These are phyloP conservation scores for Pythium sukuiense DNA, from an alignment of 352 stramenopile genomes.

Conservation along the genomic window DNA sequence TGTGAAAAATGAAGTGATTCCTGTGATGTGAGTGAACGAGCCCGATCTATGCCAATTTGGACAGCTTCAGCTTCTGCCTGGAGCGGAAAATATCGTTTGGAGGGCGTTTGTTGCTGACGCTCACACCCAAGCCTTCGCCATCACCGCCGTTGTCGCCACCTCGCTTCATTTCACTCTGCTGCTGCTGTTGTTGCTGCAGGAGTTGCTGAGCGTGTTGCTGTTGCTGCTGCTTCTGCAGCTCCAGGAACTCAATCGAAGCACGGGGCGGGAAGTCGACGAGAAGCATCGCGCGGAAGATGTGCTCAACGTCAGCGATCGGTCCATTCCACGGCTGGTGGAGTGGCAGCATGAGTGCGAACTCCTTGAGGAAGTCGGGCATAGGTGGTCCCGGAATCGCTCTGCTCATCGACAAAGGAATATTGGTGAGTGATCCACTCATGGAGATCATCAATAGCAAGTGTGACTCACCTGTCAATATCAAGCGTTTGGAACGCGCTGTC, in stretches of 20 bases:
- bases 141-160: slow-evolving; percentile 42
- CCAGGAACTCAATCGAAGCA: slow-evolving; percentile 67
- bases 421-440: not conserved
- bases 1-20: slow-evolving; percentile 16
- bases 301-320: slow-evolving; percentile 83
- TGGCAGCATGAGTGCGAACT: slow-evolving; percentile 80
- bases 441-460: not conserved
- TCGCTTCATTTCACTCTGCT: slow-evolving; percentile 37
- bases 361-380: slow-evolving; percentile 83
- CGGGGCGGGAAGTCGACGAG: slow-evolving; percentile 80
- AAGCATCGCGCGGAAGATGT: slow-evolving; percentile 84
- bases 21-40: slow-evolving; percentile 22
- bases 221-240: slow-evolving; percentile 47
- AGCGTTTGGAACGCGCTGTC: slow-evolving; percentile 10
- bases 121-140: slow-evolving; percentile 29
- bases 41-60: slow-evolving; percentile 38
- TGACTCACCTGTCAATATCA: slow-evolving; percentile 12
- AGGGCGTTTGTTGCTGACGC: slow-evolving; percentile 78
- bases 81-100: slow-evolving; percentile 85
- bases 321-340: slow-evolving; percentile 85
- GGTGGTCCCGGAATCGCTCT: slow-evolving; percentile 75
- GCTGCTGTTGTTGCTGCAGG: slow-evolving; percentile 58
- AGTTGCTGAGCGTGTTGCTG: slow-evolving; percentile 63
- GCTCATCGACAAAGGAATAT: slow-evolving; percentile 1
- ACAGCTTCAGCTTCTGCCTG: slow-evolving; percentile 84